Conservation (phyloP, 164 flowering plant species). For the Piper betle region DNA sequence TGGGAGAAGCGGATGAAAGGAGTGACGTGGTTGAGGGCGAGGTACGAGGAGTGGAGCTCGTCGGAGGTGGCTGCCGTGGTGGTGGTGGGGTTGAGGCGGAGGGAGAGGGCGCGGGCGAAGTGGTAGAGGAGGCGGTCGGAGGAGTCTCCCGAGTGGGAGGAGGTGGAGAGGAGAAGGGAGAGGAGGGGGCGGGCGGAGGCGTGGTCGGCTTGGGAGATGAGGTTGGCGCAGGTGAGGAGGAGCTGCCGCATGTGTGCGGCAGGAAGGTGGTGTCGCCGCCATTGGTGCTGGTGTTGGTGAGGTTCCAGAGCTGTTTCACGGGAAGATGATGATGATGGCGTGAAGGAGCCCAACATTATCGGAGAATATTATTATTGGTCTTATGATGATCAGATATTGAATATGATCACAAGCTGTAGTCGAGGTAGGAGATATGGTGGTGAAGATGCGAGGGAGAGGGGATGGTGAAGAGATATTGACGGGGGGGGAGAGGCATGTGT, state of each 20-base stretch:
- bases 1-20: conserved; percentile 84
- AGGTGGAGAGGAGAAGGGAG: conserved; percentile 38
- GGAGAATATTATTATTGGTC: too few relatives aligned
- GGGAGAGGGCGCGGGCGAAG: conserved; percentile 50
- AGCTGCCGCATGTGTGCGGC: conserved; percentile 48
- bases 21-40: conserved; percentile 72
- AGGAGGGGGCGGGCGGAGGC: conserved; percentile 50
- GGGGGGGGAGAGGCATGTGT: too few relatives aligned
- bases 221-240: conserved; percentile 57
- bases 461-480: too few relatives aligned
- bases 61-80: conserved; percentile 1
- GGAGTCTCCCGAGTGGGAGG: conserved; percentile 74
- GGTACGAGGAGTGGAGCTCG: conserved; percentile 43
- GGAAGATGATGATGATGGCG: background rate
- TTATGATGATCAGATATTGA: too few relatives aligned
- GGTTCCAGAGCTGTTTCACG: conserved; percentile 23
- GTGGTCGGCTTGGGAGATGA: conserved; percentile 49
- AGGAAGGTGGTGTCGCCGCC: conserved; percentile 14
- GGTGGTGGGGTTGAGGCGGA: conserved; percentile 29
- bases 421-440: too few relatives aligned
- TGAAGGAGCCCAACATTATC: conserved; percentile 20
- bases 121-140: conserved; percentile 54
- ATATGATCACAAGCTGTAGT: too few relatives aligned
- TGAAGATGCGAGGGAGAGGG: too few relatives aligned
- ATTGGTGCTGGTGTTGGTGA: conserved; percentile 9